A percentile compares a stretch with the other conserved stretches of the same genome.
These are phyloP conservation scores for Ganoderma lucidum DNA, from an alignment of 1,284 basidiomycete genomes.

Conservation along the genomic window DNA sequence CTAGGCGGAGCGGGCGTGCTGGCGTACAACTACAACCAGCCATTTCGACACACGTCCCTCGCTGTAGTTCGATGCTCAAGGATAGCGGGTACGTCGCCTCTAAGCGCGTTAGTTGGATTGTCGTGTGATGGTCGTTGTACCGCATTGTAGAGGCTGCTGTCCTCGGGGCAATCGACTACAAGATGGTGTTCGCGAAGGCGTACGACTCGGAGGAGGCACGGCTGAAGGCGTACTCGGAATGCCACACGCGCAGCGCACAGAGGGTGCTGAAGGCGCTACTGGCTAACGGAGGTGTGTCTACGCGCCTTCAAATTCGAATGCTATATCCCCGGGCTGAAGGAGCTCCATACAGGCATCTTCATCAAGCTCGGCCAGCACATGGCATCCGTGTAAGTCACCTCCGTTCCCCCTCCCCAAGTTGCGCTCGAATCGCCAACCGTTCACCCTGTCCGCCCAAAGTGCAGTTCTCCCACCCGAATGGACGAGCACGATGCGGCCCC, in stretches of 20 bases:
- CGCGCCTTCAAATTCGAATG: too few relatives aligned
- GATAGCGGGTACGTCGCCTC: slow-evolving; percentile 73
- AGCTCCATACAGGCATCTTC: slow-evolving; percentile 69
- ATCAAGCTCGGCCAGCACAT: slow-evolving; percentile 96
- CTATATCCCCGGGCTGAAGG: too few relatives aligned
- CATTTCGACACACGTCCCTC: slow-evolving; percentile 69
- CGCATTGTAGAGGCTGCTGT: slow-evolving; percentile 62
- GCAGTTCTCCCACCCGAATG: slow-evolving; percentile 83
- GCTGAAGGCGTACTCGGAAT: slow-evolving; percentile 71
- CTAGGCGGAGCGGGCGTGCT: slow-evolving; percentile 50
- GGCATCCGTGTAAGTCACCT: slow-evolving; percentile 61
- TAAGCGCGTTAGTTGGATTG: too few relatives aligned
- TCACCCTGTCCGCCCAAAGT: slow-evolving; percentile 30
- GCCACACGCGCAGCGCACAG: slow-evolving; percentile 83
- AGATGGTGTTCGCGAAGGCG: slow-evolving; percentile 69
- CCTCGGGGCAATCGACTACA: slow-evolving; percentile 84
- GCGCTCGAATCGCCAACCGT: neutral
- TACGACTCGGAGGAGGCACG: slow-evolving; percentile 67
- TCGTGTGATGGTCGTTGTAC: slow-evolving; percentile 4
- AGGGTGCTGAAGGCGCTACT: slow-evolving; percentile 83
- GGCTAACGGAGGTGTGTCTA: slow-evolving; percentile 80
- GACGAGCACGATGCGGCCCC: slow-evolving; percentile 70
- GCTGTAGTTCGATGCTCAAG: slow-evolving; percentile 79
- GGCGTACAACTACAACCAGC: slow-evolving; percentile 67
- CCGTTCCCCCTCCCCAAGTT: too few relatives aligned